phyloP scores from a whole-genome alignment of 2,329 filamentous ascomycete species.

The Delphinella strobiligena region DNA sequence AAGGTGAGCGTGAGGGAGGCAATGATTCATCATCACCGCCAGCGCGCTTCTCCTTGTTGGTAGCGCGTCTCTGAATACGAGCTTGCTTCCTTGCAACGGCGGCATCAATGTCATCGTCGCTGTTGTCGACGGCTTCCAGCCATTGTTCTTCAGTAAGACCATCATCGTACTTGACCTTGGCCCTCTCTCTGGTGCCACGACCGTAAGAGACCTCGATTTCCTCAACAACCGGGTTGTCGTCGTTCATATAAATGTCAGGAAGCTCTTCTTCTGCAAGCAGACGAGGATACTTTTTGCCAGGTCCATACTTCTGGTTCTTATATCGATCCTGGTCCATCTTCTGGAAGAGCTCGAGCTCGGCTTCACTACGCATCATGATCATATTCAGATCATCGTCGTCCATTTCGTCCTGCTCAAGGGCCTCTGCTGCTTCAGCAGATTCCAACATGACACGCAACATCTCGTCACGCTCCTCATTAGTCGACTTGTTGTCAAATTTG shows the following conservation, averaged over 20 bases:
- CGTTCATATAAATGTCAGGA: slow-evolving; percentile 84
- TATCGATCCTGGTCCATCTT: slow-evolving; percentile 66
- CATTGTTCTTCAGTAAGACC: slow-evolving; percentile 97
- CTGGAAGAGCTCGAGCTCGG: slow-evolving; percentile 68
- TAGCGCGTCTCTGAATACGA: slow-evolving; percentile 65
- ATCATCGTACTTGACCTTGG: slow-evolving; percentile 89
- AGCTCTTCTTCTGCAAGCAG: slow-evolving; percentile 80
- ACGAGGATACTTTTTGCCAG: slow-evolving; percentile 56
- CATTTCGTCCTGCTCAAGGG: slow-evolving; percentile 88
- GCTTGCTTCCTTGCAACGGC: slow-evolving; percentile 84
- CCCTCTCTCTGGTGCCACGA: slow-evolving; percentile 88
- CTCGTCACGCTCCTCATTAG: slow-evolving; percentile 93
- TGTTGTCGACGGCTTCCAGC: slow-evolving; percentile 94
- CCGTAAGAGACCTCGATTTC: slow-evolving; percentile 68
- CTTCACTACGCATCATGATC: slow-evolving; percentile 79
- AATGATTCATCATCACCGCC: slow-evolving; percentile 49
- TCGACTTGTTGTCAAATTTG: slow-evolving; percentile 99
- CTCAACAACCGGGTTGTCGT: slow-evolving; percentile 69
- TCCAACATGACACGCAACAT: slow-evolving; percentile 91
- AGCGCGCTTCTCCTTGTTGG: slow-evolving; percentile 57
- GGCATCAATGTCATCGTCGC: slow-evolving; percentile 87
- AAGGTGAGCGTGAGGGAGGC: slow-evolving; percentile 63
- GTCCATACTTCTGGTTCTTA: slow-evolving; percentile 59
- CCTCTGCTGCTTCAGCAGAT: slow-evolving; percentile 55
- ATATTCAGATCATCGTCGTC: slow-evolving; percentile 95